Evolutionary conservation across 768 basidiomycete species (phyloP), one percentile per base, ranked within the genome.

Genomic region (Pilatotrama ljubarskyi): DNA sequence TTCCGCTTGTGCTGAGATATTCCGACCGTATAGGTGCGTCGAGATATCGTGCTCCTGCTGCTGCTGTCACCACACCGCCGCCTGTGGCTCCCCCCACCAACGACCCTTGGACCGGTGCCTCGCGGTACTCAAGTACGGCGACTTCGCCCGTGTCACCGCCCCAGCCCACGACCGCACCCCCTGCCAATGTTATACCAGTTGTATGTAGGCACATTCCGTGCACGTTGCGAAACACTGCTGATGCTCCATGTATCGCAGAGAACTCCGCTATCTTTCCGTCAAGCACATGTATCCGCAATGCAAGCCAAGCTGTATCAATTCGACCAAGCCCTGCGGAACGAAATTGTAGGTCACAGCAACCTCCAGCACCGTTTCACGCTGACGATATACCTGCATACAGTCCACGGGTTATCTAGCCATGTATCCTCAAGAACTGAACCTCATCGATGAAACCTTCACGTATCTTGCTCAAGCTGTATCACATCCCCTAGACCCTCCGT

Each of bases 261-360:
- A 42, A 84, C 80, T 38, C 78, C 81, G 42, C 81, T 93, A 18
- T 77, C 81, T n/a, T 96, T 98, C 78, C 92, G 90, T 64, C 91
- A 93, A 77, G 91, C 86, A 2, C 86, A 85, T 70, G 81, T 95
- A 25, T 68, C 78, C 20, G 91, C 91, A 17, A 91, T 95, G 85
- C 86, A 84, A 67, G 79, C 80, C 20, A 95, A 95, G 73, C 67
- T 93, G 18, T 79, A 81, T 61, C 87, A 94, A 69, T 86, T 94
- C 50, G 82, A 93, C 64, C 84, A 88, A 43, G 80, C 74, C 18
- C 74, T 94, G 37, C 80, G 78, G 55, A 76, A 83, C 61, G 88
- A 90, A 69, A 87, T 85, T 52, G 91, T 94, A 68, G 65, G 88
- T 66, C 24, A 25, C 18, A 32, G 29, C 29, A 22, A 24, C 46